Percentiles rank a stretch among this genome's conserved stretches.
Evolutionary conservation across 176 grass and related monocot species (phyloP).

Genomic region (Cymbopogon citratus): DNA sequence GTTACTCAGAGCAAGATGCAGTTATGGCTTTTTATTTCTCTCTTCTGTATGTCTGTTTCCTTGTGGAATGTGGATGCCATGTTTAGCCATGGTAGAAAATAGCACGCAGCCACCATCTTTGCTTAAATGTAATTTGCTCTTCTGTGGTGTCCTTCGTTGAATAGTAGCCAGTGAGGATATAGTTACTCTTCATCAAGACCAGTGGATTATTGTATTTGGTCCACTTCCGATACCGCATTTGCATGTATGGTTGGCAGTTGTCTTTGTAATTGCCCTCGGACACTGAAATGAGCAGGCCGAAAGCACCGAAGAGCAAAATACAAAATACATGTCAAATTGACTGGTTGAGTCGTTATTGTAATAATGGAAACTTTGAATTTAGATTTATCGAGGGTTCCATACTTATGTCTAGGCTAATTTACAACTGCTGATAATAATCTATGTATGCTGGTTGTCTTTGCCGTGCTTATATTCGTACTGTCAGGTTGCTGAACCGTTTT

Average conservation of each 20-base stretch:
- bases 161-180: not conserved
- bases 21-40: not conserved
- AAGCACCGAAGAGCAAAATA: no score
- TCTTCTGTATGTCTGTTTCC: not conserved
- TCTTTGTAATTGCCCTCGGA: not conserved
- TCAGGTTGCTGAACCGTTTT: not conserved
- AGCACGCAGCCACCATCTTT: not conserved
- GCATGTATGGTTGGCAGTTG: not conserved
- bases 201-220: not conserved
- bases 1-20: not conserved
- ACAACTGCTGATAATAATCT: not conserved
- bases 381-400: no score
- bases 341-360: not conserved
- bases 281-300: not conserved
- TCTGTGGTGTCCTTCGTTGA: not conserved
- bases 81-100: slow-evolving; percentile 4
- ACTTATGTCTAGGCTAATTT: not conserved
- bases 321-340: not conserved
- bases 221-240: not conserved
- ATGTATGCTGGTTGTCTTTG: not conserved
- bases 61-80: slow-evolving; percentile 16
- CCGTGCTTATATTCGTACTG: not conserved
- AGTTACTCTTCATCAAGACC: slow-evolving; percentile 6
- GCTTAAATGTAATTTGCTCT: not conserved
- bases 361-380: no score